phyloP scores from a whole-genome alignment of 768 basidiomycete genomes.

The Fomitopsis serialis region DNA sequence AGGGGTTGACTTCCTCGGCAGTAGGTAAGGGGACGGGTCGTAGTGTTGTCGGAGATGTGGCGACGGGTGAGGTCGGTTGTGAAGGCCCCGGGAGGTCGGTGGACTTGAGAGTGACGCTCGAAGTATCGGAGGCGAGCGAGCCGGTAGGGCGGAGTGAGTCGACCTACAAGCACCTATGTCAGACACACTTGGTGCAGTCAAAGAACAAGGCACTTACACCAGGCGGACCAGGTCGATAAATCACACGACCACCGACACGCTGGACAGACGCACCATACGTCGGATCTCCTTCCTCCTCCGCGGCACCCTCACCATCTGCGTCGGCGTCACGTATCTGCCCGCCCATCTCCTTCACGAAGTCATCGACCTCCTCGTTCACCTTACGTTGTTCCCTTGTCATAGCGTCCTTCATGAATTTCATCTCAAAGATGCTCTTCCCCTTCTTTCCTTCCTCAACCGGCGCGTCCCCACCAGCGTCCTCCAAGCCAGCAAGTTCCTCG shows the following conservation, averaged over 20 bases:
- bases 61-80: constrained; percentile 13
- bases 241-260: constrained; percentile 64
- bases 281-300: constrained; percentile 23
- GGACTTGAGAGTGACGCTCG: constrained; percentile 65
- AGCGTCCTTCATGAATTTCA: constrained; percentile 99
- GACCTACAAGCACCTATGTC: constrained; percentile 2
- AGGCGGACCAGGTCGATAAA: constrained; percentile 48
- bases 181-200: neutral
- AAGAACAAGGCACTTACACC: constrained; percentile 12
- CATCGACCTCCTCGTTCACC: constrained; percentile 60
- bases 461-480: constrained; percentile 25
- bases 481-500: constrained; percentile 61
- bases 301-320: constrained; percentile 24
- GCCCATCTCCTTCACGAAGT: constrained; percentile 68
- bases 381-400: constrained; percentile 58
- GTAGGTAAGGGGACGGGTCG: constrained; percentile 15
- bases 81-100: constrained; percentile 39
- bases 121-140: constrained; percentile 48
- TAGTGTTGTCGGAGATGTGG: constrained; percentile 13
- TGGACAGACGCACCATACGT: constrained; percentile 38
- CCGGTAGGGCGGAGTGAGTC: constrained; percentile 18
- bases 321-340: constrained; percentile 29
- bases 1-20: constrained; percentile 55
- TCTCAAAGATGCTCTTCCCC: constrained; percentile 75
- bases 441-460: constrained; percentile 27